Evolutionary conservation across 495 filamentous ascomycete genomes (phyloP).

Genomic region (Cetradonia linearis): DNA sequence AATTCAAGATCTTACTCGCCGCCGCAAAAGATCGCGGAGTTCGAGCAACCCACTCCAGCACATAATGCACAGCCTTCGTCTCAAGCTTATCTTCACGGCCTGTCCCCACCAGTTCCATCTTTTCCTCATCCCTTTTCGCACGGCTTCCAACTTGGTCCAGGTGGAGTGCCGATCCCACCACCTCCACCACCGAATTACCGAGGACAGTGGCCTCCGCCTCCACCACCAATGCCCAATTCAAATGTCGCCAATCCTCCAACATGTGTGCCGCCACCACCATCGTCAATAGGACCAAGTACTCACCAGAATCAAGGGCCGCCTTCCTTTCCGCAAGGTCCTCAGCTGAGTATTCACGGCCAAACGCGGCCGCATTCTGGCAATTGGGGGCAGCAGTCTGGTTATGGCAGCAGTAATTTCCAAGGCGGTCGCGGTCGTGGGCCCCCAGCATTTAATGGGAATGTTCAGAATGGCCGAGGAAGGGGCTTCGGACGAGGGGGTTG

Average conservation of each 20-base stretch:
- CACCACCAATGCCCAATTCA: slow-evolving; percentile 25
- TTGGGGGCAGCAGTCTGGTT: slow-evolving; percentile 8
- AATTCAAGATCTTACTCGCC: slow-evolving; percentile 39
- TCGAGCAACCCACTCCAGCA: slow-evolving; percentile 24
- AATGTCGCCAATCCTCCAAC: background rate
- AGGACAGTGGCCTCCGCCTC: slow-evolving; percentile 44
- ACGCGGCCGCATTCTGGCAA: background rate
- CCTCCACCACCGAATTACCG: slow-evolving; percentile 40
- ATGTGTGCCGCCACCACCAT: background rate
- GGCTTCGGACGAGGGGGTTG: slow-evolving; percentile 12
- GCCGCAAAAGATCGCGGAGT: slow-evolving; percentile 26
- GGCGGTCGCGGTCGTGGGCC: background rate
- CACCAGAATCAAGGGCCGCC: background rate
- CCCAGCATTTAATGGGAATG: slow-evolving; percentile 4
- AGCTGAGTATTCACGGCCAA: slow-evolving; percentile 6
- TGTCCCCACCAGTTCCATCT: slow-evolving; percentile 27
- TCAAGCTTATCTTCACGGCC: slow-evolving; percentile 25
- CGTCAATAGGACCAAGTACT: background rate
- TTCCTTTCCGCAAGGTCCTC: background rate
- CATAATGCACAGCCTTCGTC: slow-evolving; percentile 26
- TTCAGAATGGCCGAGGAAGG: slow-evolving; percentile 3
- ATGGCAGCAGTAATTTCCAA: background rate
- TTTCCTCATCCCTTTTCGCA: slow-evolving; percentile 25
- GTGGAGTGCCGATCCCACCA: slow-evolving; percentile 31
- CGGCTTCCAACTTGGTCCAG: slow-evolving; percentile 19